These are phyloP conservation scores for Sclerotiophoma versabilis DNA, from an alignment of 2,329 filamentous ascomycete genomes.

Conservation along the genomic window DNA sequence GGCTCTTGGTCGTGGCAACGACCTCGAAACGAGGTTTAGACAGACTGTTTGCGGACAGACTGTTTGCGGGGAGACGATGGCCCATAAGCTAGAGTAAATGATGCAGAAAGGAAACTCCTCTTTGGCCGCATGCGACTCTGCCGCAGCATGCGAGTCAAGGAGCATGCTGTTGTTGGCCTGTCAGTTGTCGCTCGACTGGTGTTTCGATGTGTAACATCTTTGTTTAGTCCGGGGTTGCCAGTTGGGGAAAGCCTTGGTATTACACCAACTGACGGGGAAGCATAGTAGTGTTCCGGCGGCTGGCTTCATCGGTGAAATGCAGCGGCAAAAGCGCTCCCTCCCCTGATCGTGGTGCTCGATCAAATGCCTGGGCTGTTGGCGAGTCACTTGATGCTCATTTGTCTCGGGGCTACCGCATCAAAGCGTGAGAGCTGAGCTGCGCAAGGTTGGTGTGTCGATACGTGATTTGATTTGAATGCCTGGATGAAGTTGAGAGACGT, in stretches of 20 bases:
- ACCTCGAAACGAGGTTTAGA: conserved; percentile 3
- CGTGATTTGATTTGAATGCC: neutral
- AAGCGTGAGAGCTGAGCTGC: neutral
- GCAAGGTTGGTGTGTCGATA: neutral
- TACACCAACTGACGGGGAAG: conserved; percentile 13
- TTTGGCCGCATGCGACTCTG: neutral
- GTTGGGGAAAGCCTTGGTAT: conserved; percentile 9
- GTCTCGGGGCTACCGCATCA: neutral
- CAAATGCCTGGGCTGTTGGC: neutral
- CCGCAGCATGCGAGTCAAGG: neutral
- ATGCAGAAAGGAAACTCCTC: conserved; percentile 1
- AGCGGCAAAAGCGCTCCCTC: conserved; percentile 1
- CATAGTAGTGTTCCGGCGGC: conserved; percentile 3
- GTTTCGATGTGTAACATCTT: conserved; percentile 16
- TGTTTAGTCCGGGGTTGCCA: conserved; percentile 7
- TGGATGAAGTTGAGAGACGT: neutral
- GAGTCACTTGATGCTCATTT: neutral
- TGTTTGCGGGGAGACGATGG: conserved; percentile 6
- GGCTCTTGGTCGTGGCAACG: neutral
- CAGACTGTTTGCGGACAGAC: neutral
- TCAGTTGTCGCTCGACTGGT: conserved; percentile 7
- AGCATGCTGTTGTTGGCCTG: neutral
- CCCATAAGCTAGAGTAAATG: neutral
- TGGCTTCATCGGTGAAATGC: conserved; percentile 1
- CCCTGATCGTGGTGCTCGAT: neutral